These are phyloP conservation scores for Theobroma cacao DNA, from an alignment of 345 rosid species.

Conservation along the genomic window DNA sequence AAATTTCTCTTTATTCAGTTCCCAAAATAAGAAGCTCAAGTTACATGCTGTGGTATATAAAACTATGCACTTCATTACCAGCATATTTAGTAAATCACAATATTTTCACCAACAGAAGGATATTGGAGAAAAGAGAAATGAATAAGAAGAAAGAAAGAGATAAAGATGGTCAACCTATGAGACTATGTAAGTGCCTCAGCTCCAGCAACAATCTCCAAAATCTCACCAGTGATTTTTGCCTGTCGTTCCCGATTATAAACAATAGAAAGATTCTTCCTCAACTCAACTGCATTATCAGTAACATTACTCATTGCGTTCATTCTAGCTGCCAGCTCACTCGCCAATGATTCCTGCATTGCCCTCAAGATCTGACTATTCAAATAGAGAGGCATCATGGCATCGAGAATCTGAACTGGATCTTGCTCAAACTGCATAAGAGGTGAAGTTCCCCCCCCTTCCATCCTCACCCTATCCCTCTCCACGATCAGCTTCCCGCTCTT, in stretches of 20 bases:
- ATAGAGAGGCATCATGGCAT: slow-evolving; percentile 92
- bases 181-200: slow-evolving; percentile 61
- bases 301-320: slow-evolving; percentile 90
- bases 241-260: slow-evolving; percentile 69
- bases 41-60: background rate
- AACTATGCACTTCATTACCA: background rate
- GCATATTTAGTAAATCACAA: background rate
- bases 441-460: slow-evolving; percentile 28
- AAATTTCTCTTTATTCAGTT: background rate
- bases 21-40: background rate
- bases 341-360: slow-evolving; percentile 80
- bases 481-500: slow-evolving; percentile 69
- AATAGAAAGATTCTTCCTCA: slow-evolving; percentile 60
- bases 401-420: slow-evolving; percentile 88
- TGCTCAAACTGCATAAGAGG: slow-evolving; percentile 87
- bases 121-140: background rate
- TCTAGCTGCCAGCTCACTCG: slow-evolving; percentile 83
- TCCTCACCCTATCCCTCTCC: slow-evolving; percentile 47
- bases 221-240: slow-evolving; percentile 73
- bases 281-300: slow-evolving; percentile 70
- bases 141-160: background rate
- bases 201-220: slow-evolving; percentile 83
- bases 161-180: background rate
- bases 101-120: too few relatives aligned
- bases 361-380: slow-evolving; percentile 83